phyloP scores from a whole-genome alignment of 768 basidiomycete species.

The Lanmaoa rubissima region DNA sequence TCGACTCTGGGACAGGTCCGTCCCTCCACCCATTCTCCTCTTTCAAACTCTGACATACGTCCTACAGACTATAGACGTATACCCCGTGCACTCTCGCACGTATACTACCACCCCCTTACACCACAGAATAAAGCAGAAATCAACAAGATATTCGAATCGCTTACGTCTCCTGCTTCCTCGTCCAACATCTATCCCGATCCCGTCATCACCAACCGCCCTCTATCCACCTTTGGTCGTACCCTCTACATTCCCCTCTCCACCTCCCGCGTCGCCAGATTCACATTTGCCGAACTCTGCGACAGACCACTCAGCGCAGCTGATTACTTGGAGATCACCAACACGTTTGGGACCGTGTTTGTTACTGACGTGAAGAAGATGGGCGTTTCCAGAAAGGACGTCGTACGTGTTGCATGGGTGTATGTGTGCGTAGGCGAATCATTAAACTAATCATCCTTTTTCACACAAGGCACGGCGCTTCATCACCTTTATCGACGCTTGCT shows the following conservation, averaged over 20 bases:
- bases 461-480: constrained; percentile 88
- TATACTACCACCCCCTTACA: constrained; percentile 84
- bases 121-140: constrained; percentile 67
- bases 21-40: constrained; percentile 12
- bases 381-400: constrained; percentile 82
- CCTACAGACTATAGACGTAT: constrained; percentile 87
- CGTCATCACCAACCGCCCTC: constrained; percentile 55
- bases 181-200: constrained; percentile 38
- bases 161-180: constrained; percentile 52
- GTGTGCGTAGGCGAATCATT: neutral
- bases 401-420: constrained; percentile 27
- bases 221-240: constrained; percentile 90
- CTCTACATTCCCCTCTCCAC: constrained; percentile 79
- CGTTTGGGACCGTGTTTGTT: constrained; percentile 86
- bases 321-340: constrained; percentile 89
- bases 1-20: constrained; percentile 91
- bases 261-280: constrained; percentile 77
- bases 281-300: constrained; percentile 84
- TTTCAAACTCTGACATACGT: neutral
- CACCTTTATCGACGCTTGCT: constrained; percentile 96
- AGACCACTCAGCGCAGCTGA: constrained; percentile 91
- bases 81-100: constrained; percentile 88
- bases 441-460: neutral
- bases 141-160: constrained; percentile 76
- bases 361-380: constrained; percentile 88